Base-by-base conservation (phyloP, 1,284 basidiomycete genomes). In the Ustilago hordei region DNA sequence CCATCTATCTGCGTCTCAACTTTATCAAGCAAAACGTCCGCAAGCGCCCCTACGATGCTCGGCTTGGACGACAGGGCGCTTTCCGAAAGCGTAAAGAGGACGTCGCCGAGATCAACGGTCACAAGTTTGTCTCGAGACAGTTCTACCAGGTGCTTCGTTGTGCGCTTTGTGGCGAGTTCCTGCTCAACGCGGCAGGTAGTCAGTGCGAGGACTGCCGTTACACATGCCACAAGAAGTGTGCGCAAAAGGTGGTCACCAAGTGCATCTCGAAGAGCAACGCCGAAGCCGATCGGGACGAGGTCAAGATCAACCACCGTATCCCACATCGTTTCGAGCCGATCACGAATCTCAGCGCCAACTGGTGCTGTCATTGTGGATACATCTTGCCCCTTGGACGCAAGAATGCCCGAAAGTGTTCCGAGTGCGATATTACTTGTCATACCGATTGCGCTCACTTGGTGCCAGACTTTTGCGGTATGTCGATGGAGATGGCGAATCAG, bases 191-290 rank as follows among this genome's bases (percentile, higher is more conserved):
- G 3, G 90, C 94, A 68, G 97, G 97, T 8, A 98, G 96, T 87
- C 96, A 98, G 88, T 99, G 97, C 89, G 96, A 99, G 85, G 97
- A 99, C 87, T 99, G 97, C 87, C 92, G 95, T 75, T 99, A 98
- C 87, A 95, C 94, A 6, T 99, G 97, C 87, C 97, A 99, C 90
- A 97, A 95, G 89, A 98, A 97, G 87, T 99, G 84, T 39, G 97
- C 87, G 94, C 94, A 96, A 84, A 99, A 99, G 87, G 96, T 99
- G 19, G 95, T 99, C 80, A 99, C 96, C 6, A 99, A 98, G 87
- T 99, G 97, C 89, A 98, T 99, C 81, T 95, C 94, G 56, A 98
- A 98, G 87, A 95, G 94, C 58, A 95, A 93, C 85, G 92, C 92
- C 60, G 95, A 95, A 69, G 85, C 88, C 79, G 94, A 98, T 81